These are phyloP conservation scores for Arthrobotrys sphaeroides DNA, from an alignment of 2,329 filamentous ascomycete genomes.

Conservation along the genomic window DNA sequence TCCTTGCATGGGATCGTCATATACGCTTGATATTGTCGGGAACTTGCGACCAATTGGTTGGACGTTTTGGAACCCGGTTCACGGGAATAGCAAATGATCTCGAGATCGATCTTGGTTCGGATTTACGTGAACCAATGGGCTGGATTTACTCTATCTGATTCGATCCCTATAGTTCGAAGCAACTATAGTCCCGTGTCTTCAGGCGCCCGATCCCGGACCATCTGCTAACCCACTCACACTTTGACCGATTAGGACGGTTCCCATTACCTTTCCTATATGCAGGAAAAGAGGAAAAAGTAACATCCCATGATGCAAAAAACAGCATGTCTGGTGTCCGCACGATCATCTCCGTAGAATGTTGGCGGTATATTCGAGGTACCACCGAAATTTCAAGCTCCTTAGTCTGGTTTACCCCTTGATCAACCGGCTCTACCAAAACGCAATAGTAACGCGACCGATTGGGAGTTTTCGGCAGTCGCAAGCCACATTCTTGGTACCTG, in stretches of 20 bases:
- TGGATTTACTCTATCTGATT: constrained; percentile 26
- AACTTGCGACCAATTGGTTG: constrained; percentile 11
- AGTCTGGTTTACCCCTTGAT: constrained; percentile 9
- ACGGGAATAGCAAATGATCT: constrained; percentile 1
- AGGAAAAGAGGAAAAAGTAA: too few species aligned
- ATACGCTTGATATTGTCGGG: constrained; percentile 20
- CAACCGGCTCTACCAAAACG: constrained; percentile 17
- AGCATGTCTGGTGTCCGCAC: neutral
- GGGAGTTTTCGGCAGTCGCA: constrained; percentile 30
- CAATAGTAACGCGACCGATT: constrained; percentile 27
- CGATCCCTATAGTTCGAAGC: constrained; percentile 1
- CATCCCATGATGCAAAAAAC: neutral
- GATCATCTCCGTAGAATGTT: constrained; percentile 38
- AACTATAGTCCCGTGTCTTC: neutral
- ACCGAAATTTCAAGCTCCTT: neutral
- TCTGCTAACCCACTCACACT: neutral
- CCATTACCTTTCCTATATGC: too few species aligned
- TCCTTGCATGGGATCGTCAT: constrained; percentile 42
- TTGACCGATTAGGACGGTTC: neutral
- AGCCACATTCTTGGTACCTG: constrained; percentile 51
- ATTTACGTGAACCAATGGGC: constrained; percentile 16
- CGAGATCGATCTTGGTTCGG: constrained; percentile 25
- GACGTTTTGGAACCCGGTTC: constrained; percentile 24
- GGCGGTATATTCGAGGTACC: constrained; percentile 30
- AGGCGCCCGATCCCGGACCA: constrained; percentile 25